Evolutionary conservation across 2,329 filamentous ascomycete genomes (phyloP).

Genomic region (Orbilia ellipsospora): DNA sequence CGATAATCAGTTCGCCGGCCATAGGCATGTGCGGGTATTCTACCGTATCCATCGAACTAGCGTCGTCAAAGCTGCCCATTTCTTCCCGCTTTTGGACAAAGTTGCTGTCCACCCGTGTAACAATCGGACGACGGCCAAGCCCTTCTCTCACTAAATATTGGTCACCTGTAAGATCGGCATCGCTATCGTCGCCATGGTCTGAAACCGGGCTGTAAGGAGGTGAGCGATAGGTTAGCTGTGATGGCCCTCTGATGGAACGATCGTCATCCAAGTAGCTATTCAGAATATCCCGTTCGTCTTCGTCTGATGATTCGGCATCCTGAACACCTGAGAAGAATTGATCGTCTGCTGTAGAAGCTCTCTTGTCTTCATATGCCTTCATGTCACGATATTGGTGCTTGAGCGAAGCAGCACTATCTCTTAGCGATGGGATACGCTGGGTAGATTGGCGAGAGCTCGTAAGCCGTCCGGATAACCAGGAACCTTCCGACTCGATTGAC

Average conservation of each 20-base stretch:
- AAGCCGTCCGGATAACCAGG: constrained; percentile 86
- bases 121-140: constrained; percentile 40
- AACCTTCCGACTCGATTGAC: constrained; percentile 93
- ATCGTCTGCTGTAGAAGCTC: constrained; percentile 74
- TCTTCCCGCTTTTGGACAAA: constrained; percentile 49
- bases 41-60: constrained; percentile 37
- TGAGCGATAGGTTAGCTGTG: constrained; percentile 34
- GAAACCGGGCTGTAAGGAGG: constrained; percentile 38
- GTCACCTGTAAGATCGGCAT: constrained; percentile 32
- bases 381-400: constrained; percentile 65
- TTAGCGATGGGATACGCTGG: constrained; percentile 64
- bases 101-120: constrained; percentile 48
- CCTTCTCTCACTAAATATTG: constrained; percentile 49
- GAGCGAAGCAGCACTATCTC: constrained; percentile 64
- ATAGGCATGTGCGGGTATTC: constrained; percentile 31
- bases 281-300: constrained; percentile 49
- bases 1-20: constrained; percentile 44
- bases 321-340: constrained; percentile 75
- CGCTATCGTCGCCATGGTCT: constrained; percentile 40
- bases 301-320: constrained; percentile 57
- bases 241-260: constrained; percentile 21
- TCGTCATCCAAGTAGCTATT: constrained; percentile 51
- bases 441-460: constrained; percentile 65
- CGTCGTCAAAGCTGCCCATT: constrained; percentile 45
- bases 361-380: constrained; percentile 70